phyloP scores from a whole-genome alignment of 495 filamentous ascomycete genomes.

The Neurospora pannonica region DNA sequence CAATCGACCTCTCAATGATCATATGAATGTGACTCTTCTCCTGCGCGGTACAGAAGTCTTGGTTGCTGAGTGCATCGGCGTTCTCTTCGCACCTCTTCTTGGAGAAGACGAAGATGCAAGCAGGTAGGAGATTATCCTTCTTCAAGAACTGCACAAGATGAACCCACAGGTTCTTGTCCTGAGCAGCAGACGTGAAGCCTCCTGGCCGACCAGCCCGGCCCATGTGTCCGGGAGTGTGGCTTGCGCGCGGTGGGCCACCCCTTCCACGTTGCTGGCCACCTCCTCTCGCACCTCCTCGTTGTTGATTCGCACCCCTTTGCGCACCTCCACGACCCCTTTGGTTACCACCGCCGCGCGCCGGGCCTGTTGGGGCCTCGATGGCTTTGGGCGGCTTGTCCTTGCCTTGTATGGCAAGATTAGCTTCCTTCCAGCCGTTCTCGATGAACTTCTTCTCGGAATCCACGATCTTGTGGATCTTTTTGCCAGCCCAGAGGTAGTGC shows the following conservation, averaged over 20 bases:
- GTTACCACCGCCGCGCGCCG: slow-evolving; percentile 38
- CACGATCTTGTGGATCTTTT: slow-evolving; percentile 89
- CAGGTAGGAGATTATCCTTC: slow-evolving; percentile 77
- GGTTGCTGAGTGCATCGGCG: slow-evolving; percentile 85
- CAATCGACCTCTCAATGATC: slow-evolving; percentile 93
- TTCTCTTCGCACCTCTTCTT: slow-evolving; percentile 97
- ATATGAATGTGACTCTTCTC: slow-evolving; percentile 97
- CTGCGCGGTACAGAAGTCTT: slow-evolving; percentile 82
- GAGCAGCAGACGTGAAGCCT: slow-evolving; percentile 76
- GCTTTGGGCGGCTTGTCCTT: slow-evolving; percentile 63
- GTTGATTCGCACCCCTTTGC: slow-evolving; percentile 49
- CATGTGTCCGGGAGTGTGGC: slow-evolving; percentile 66
- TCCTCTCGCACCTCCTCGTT: slow-evolving; percentile 48
- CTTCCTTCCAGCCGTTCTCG: slow-evolving; percentile 89
- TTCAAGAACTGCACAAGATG: slow-evolving; percentile 83
- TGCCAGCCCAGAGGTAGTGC: slow-evolving; percentile 91
- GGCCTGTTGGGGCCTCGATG: slow-evolving; percentile 31
- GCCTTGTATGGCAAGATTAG: slow-evolving; percentile 71
- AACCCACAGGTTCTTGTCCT: slow-evolving; percentile 97
- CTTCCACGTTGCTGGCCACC: slow-evolving; percentile 46
- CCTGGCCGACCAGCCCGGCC: slow-evolving; percentile 73
- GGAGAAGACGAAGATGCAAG: slow-evolving; percentile 96
- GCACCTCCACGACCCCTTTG: slow-evolving; percentile 44
- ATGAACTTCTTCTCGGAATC: slow-evolving; percentile 83
- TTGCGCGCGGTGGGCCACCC: slow-evolving; percentile 48